Percentiles rank a stretch among this genome's conserved stretches.
Conservation (phyloP, 1,284 basidiomycete genomes). For the Cystobasidiaceae sp. region DNA sequence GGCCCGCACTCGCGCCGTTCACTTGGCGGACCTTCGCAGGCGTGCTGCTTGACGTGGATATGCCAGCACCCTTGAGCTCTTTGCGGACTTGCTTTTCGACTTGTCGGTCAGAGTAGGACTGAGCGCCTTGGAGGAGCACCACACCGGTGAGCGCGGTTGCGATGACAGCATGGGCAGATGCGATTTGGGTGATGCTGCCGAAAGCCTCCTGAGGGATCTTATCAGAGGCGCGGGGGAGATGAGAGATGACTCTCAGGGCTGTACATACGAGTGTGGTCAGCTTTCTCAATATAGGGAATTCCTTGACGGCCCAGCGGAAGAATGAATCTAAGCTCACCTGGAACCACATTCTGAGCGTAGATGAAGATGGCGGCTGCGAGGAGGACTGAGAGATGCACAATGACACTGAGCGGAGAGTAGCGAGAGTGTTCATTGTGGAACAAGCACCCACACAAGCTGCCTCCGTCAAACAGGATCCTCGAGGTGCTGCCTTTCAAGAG, state of each 20-base stretch:
- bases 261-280: background rate
- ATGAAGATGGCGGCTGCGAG: slow-evolving; percentile 22
- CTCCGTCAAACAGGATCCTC: slow-evolving; percentile 28
- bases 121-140: slow-evolving; percentile 23
- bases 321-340: slow-evolving; percentile 8
- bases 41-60: background rate
- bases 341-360: slow-evolving; percentile 16
- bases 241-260: slow-evolving; percentile 10
- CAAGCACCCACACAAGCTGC: slow-evolving; percentile 16
- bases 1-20: background rate
- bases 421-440: too few relatives aligned
- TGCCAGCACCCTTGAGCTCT: slow-evolving; percentile 14
- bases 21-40: background rate
- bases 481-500: slow-evolving; percentile 3
- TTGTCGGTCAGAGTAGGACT: slow-evolving; percentile 25
- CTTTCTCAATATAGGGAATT: background rate
- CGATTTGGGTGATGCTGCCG: slow-evolving; percentile 26
- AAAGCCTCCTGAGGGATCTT: slow-evolving; percentile 15
- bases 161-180: slow-evolving; percentile 27
- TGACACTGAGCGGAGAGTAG: background rate
- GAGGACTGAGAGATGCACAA: slow-evolving; percentile 5
- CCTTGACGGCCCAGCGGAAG: background rate
- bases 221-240: background rate
- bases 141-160: slow-evolving; percentile 29
- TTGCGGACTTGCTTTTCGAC: slow-evolving; percentile 22